phyloP scores from a whole-genome alignment of 192 early-diverging fungal genomes.

The Glomus cerebriforme region DNA sequence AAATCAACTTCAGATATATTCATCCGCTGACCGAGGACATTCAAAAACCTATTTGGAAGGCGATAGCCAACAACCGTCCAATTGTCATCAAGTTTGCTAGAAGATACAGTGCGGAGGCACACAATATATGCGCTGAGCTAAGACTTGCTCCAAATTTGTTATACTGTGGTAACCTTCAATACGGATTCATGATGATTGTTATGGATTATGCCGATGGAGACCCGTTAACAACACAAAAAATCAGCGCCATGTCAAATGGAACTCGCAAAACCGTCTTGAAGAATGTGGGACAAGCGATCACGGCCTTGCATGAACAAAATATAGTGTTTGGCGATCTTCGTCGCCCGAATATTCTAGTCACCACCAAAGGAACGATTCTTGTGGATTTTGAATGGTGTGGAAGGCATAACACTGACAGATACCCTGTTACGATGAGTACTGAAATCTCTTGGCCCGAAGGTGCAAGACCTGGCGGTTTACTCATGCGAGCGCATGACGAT shows the following conservation, averaged over 20 bases:
- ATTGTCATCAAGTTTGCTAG: not conserved
- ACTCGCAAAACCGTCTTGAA: too few relatives aligned
- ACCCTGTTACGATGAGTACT: too few relatives aligned
- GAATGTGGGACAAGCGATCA: too few relatives aligned
- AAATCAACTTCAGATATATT: not conserved
- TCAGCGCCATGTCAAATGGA: too few relatives aligned
- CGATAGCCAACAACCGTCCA: not conserved
- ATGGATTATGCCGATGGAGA: not conserved
- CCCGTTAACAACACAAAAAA: too few relatives aligned
- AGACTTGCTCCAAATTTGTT: not conserved
- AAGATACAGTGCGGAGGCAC: not conserved
- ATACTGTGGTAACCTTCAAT: not conserved
- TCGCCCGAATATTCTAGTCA: not conserved
- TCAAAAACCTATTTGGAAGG: not conserved
- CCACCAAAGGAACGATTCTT: not conserved
- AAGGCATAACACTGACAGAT: too few relatives aligned
- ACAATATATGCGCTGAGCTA: not conserved
- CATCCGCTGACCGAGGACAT: not conserved
- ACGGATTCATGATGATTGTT: not conserved
- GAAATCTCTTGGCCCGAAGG: too few relatives aligned
- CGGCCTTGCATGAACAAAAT: not conserved
- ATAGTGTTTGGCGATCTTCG: slow-evolving; percentile 1
- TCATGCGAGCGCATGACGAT: too few relatives aligned
- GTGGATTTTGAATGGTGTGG: slow-evolving; percentile 4
- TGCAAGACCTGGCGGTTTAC: too few relatives aligned